Percentiles rank a stretch among this genome's conserved stretches.
Evolutionary conservation across 306 rosid species (phyloP).

Genomic region (Sesbania bispinosa): DNA sequence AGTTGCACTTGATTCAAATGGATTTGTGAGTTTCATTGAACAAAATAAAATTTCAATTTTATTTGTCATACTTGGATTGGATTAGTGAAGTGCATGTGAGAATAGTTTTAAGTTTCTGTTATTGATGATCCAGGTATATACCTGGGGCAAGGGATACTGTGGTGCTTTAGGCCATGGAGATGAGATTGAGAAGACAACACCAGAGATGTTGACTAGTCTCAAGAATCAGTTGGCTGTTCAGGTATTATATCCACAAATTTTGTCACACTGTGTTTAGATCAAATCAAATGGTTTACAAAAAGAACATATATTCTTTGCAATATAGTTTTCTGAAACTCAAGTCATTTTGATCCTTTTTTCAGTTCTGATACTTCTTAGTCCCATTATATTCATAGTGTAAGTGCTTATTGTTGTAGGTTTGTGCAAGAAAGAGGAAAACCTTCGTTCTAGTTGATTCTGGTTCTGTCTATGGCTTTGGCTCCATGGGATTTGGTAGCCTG

Average conservation of each 20-base stretch:
- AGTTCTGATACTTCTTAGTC: neutral
- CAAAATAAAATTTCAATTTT: conserved; percentile 1
- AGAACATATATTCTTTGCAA: neutral
- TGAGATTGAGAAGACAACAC: conserved; percentile 88
- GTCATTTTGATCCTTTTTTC: neutral
- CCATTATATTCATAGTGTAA: neutral
- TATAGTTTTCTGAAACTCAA: neutral
- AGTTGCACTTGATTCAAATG: conserved; percentile 89
- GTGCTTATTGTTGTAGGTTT: conserved; percentile 49
- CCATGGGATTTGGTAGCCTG: conserved; percentile 95
- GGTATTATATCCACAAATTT: conserved; percentile 42
- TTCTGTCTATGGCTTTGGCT: conserved; percentile 74
- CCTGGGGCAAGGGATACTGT: conserved; percentile 96
- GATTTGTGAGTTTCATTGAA: conserved; percentile 58
- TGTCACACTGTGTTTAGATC: neutral
- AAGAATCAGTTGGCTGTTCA: conserved; percentile 72
- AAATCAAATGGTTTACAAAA: conserved; percentile 10
- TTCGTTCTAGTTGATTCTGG: conserved; percentile 77
- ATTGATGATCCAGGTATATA: conserved; percentile 59
- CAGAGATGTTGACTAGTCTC: conserved; percentile 57
- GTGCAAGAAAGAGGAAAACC: conserved; percentile 92
- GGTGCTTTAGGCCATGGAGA: conserved; percentile 97
- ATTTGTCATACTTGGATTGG: conserved; percentile 4
- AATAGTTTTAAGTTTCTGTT: conserved; percentile 8
- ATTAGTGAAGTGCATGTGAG: conserved; percentile 8